Conservation (phyloP, 805 yeast species). For the Saccharomycopsis microspora region DNA sequence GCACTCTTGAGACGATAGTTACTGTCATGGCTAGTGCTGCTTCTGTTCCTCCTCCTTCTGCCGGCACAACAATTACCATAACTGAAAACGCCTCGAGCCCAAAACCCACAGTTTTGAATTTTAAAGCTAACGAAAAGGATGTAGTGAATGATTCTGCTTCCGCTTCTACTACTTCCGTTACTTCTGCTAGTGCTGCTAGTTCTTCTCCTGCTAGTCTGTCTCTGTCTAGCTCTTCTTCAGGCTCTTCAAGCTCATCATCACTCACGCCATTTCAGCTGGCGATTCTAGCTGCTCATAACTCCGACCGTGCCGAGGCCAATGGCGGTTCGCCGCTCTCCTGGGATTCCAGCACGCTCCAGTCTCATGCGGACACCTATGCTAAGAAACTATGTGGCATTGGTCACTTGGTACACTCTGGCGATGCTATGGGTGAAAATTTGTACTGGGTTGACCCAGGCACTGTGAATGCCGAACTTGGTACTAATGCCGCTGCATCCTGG, state of each 20-base stretch:
- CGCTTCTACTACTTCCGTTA: no score
- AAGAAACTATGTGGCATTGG: slow-evolving; percentile 43
- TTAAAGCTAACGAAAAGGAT: no score
- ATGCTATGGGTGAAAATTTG: slow-evolving; percentile 59
- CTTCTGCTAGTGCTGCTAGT: no score
- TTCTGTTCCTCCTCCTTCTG: no score
- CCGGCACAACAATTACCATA: no score
- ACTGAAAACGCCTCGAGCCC: no score
- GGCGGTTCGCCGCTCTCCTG: slow-evolving; percentile 40
- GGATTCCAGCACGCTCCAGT: slow-evolving; percentile 34
- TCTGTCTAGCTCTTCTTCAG: slow-evolving; percentile 1
- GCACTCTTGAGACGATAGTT: no score
- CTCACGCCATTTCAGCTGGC: slow-evolving; percentile 18
- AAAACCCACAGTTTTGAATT: no score
- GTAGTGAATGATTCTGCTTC: no score
- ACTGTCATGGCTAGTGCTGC: no score
- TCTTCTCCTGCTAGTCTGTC: not conserved
- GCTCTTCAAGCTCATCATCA: slow-evolving; percentile 2
- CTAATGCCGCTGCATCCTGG: slow-evolving; percentile 52
- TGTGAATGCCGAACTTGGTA: not conserved
- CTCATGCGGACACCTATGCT: slow-evolving; percentile 47
- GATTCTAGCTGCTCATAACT: slow-evolving; percentile 54
- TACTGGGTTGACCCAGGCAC: slow-evolving; percentile 46
- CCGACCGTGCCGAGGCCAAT: slow-evolving; percentile 37
- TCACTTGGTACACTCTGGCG: slow-evolving; percentile 49